phyloP scores from a whole-genome alignment of 495 filamentous ascomycete genomes.

The Elasticomyces elasticus region DNA sequence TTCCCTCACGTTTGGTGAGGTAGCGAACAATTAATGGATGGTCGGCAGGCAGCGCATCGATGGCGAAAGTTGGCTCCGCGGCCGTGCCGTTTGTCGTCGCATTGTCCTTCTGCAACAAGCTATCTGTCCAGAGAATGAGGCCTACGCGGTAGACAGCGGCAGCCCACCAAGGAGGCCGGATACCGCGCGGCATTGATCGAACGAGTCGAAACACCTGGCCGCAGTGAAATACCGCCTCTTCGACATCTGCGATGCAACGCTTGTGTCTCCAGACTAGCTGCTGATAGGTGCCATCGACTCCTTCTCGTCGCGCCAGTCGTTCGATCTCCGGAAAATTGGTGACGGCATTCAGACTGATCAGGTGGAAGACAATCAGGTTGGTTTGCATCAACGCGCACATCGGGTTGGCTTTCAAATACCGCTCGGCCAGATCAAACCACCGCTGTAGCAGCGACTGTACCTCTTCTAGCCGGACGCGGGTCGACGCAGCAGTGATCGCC shows the following conservation, averaged over 20 bases:
- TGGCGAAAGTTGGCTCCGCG: constrained; percentile 25
- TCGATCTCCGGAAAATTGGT: constrained; percentile 52
- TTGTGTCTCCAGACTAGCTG: constrained; percentile 40
- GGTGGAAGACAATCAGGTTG: constrained; percentile 54
- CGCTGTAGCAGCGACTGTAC: constrained; percentile 45
- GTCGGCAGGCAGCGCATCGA: constrained; percentile 30
- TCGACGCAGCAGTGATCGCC: constrained; percentile 41
- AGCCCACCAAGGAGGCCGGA: constrained; percentile 36
- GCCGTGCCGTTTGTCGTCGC: constrained; percentile 18
- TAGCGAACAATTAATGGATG: constrained; percentile 33
- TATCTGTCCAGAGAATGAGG: constrained; percentile 33
- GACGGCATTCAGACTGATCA: constrained; percentile 50
- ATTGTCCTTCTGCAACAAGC: constrained; percentile 26
- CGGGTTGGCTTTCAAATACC: constrained; percentile 30
- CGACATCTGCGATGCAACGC: constrained; percentile 43
- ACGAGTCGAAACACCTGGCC: constrained; percentile 49
- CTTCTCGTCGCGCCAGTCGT: constrained; percentile 44
- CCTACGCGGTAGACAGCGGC: constrained; percentile 33
- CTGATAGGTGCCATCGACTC: constrained; percentile 39
- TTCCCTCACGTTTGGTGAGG: constrained; percentile 31
- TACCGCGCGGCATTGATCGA: constrained; percentile 30
- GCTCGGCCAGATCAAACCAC: constrained; percentile 47
- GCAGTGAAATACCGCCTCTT: constrained; percentile 50
- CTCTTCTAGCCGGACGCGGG: constrained; percentile 43
- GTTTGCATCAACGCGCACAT: constrained; percentile 37